phyloP scores from a whole-genome alignment of 108 stramenopile genomes.

The Fragilariopsis cylindrus region DNA sequence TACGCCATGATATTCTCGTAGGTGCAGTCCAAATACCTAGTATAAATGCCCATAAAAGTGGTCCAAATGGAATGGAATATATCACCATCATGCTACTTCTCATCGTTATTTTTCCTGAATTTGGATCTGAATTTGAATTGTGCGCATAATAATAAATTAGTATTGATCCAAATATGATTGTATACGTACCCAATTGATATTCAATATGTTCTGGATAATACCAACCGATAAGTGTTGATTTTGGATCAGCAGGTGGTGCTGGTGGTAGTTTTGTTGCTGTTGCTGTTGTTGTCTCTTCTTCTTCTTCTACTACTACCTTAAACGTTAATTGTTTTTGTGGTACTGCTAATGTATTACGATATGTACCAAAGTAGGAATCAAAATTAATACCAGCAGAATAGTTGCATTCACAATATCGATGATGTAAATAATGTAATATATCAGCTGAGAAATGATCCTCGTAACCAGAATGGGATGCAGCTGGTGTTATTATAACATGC shows the following conservation, averaged over 20 bases:
- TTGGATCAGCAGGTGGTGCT: slow-evolving; percentile 14
- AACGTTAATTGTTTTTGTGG: background rate
- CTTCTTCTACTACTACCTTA: background rate
- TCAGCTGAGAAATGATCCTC: slow-evolving; percentile 39
- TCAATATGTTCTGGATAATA: slow-evolving; percentile 12
- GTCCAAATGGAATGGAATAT: slow-evolving; percentile 4
- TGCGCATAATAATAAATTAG: background rate
- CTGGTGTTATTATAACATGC: slow-evolving; percentile 34
- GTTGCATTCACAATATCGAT: slow-evolving; percentile 49
- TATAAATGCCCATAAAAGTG: slow-evolving; percentile 10
- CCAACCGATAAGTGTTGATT: slow-evolving; percentile 4
- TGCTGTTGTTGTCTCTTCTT: background rate
- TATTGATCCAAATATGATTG: background rate
- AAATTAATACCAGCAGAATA: slow-evolving; percentile 31
- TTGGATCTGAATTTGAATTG: background rate
- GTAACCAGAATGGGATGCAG: slow-evolving; percentile 37
- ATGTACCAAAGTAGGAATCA: slow-evolving; percentile 35
- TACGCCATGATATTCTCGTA: background rate
- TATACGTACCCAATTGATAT: slow-evolving; percentile 8
- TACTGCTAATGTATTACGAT: background rate
- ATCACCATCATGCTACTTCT: no score
- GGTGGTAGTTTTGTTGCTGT: background rate
- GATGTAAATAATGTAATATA: slow-evolving; percentile 38
- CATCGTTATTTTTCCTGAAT: no score
- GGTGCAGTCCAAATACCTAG: background rate